Conservation (phyloP, 768 basidiomycete species). For the Pleurotus platypus region DNA sequence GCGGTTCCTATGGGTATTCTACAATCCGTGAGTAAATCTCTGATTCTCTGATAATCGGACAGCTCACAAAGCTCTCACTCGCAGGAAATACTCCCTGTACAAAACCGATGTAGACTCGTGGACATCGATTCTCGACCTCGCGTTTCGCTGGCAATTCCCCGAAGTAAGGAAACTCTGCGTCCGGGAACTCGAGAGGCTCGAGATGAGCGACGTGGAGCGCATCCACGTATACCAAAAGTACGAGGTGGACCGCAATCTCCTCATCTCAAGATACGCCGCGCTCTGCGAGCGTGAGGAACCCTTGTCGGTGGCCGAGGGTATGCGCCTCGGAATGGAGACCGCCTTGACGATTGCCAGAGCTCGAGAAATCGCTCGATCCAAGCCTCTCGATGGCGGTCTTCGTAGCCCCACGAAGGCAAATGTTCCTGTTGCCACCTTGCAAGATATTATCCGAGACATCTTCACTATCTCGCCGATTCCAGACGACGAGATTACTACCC, state of each 20-base stretch:
- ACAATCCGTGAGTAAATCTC: constrained; percentile 38
- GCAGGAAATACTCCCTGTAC: constrained; percentile 58
- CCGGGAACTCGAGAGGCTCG: constrained; percentile 48
- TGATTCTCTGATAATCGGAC: constrained; percentile 1
- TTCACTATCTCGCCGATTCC: constrained; percentile 20
- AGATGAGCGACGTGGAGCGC: constrained; percentile 29
- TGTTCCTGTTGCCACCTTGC: constrained; percentile 26
- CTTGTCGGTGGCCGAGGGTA: constrained; percentile 50
- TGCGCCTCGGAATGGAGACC: constrained; percentile 53
- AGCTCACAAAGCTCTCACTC: not conserved
- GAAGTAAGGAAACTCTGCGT: constrained; percentile 57
- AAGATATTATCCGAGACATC: constrained; percentile 29
- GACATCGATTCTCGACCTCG: constrained; percentile 55
- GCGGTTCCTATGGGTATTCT: constrained; percentile 54
- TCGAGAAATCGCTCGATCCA: constrained; percentile 44
- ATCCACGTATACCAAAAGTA: constrained; percentile 53
- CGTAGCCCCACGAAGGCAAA: constrained; percentile 32
- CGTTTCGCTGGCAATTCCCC: constrained; percentile 52
- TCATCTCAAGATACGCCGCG: constrained; percentile 48
- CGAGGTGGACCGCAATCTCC: constrained; percentile 41
- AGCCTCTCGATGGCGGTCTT: constrained; percentile 23
- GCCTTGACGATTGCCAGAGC: constrained; percentile 48
- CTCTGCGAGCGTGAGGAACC: constrained; percentile 51
- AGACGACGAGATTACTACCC: not conserved
- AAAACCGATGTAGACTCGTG: constrained; percentile 47